These are phyloP conservation scores for Chaetomiaceae sp. DNA, from an alignment of 2,329 filamentous ascomycete species.

Conservation along the genomic window DNA sequence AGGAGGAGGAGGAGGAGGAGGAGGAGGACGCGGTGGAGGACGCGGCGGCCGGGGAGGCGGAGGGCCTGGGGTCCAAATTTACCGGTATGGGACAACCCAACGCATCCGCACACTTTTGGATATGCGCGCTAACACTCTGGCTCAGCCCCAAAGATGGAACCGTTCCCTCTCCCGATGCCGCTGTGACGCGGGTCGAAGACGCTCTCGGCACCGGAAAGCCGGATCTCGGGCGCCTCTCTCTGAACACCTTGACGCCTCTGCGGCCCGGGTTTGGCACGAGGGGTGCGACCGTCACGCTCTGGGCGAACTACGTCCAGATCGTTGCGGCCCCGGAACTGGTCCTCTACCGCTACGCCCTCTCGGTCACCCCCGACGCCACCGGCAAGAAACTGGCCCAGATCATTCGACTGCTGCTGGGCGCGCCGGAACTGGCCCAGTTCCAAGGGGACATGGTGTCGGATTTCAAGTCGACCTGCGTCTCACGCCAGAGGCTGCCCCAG, in stretches of 20 bases:
- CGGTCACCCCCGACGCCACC: slow-evolving; percentile 29
- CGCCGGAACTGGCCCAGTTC: slow-evolving; percentile 50
- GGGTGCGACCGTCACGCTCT: slow-evolving; percentile 43
- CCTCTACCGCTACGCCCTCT: slow-evolving; percentile 45
- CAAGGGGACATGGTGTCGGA: slow-evolving; percentile 44
- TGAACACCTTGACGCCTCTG: slow-evolving; percentile 37
- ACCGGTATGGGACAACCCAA: no score
- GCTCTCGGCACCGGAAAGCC: slow-evolving; percentile 29
- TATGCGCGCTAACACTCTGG: no score
- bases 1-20: slow-evolving; percentile 17
- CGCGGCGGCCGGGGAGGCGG: slow-evolving; percentile 22
- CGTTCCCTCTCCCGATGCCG: no score
- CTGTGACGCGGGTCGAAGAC: slow-evolving; percentile 33
- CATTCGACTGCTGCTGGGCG: slow-evolving; percentile 38
- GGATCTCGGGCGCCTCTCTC: no score
- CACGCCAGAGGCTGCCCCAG: slow-evolving; percentile 36
- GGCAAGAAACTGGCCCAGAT: slow-evolving; percentile 40
- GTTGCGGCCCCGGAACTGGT: no score
- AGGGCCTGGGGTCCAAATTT: no score
- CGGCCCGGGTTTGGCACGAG: slow-evolving; percentile 47
- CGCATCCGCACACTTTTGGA: no score
- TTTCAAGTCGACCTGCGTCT: no score
- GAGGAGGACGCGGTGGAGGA: slow-evolving; percentile 15
- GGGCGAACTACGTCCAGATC: slow-evolving; percentile 49
- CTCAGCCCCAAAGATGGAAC: no score